A percentile compares a stretch with the other conserved stretches of the same genome.
These are phyloP conservation scores for Penicillium thymicola DNA, from an alignment of 2,329 filamentous ascomycete species.

Conservation along the genomic window DNA sequence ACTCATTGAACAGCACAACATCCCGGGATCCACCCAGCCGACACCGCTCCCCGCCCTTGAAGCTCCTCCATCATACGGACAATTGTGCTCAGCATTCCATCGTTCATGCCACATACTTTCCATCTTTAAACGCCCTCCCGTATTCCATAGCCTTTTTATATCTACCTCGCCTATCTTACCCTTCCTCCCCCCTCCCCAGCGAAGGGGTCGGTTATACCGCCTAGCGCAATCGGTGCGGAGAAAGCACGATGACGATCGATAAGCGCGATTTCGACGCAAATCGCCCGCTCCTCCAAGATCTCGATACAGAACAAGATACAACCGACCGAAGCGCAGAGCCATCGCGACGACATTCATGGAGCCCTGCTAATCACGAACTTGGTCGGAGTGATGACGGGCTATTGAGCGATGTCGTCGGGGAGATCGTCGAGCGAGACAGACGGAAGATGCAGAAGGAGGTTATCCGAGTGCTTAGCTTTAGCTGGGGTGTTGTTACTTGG, in stretches of 20 bases:
- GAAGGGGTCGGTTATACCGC: neutral
- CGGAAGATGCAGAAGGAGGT: constrained; percentile 52
- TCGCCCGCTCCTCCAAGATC: constrained; percentile 32
- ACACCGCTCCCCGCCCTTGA: constrained; percentile 16
- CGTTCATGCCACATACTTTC: neutral
- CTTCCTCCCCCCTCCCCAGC: neutral
- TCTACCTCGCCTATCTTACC: neutral
- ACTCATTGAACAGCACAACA: constrained; percentile 16
- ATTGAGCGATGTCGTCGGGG: constrained; percentile 59
- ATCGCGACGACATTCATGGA: constrained; percentile 18
- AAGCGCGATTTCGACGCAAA: constrained; percentile 48
- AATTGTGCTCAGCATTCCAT: neutral
- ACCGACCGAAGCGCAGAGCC: constrained; percentile 24
- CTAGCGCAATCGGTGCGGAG: constrained; percentile 5
- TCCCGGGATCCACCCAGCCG: constrained; percentile 21
- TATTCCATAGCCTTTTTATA: neutral
- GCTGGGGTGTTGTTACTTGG: constrained; percentile 60
- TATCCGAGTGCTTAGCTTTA: constrained; percentile 55
- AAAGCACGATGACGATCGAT: constrained; percentile 37
- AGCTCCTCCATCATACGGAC: constrained; percentile 2
- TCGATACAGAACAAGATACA: constrained; percentile 10
- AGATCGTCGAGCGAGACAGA: constrained; percentile 58
- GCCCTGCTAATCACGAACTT: constrained; percentile 16
- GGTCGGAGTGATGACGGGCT: constrained; percentile 43
- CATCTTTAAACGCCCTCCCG: neutral